Base-by-base conservation (phyloP, 805 yeast species). In the Cyberlindnera mississippiensis region DNA sequence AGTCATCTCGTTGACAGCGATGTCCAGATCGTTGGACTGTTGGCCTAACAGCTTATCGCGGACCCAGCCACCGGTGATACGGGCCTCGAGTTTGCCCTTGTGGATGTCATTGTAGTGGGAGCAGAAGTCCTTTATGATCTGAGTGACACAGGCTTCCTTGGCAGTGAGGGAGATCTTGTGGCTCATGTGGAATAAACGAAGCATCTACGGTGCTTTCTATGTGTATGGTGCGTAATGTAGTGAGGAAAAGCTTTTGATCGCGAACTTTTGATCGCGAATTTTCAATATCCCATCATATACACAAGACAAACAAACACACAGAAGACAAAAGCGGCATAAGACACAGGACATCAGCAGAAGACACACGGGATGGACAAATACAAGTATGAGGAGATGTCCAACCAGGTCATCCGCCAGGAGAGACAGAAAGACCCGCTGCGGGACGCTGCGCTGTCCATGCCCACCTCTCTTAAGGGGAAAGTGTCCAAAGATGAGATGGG, bases 51-150 rank as follows among this genome's bases (percentile, higher is more conserved):
- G 67, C 64, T 93, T 93, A 62, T 93, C 99, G 53, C 99, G 74
- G 3, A 93, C 99, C 99, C 99, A 91, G 0, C 99, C 99, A 28
- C 99, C 99, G 0, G 97, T 90, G 51, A 93, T 85, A 46, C 99
- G 63, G 12, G 85, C 69, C 33, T 73, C 81, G 9, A 82, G 59
- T n/a, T n/a, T n/a, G n/a, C n/a, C n/a, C n/a, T n/a, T 20, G 28
- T 17, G 26, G 28, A 11, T 33, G 15, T 6, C 14, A 32, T 44
- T 44, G 40, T 40, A 28, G 10, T 29, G 27, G 14, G 29, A 34
- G 54, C 49, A 53, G 71, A 68, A 76, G 28, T 66, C 69, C 15
- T 66, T 66, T 28, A 76, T 55, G 10, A 74, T 48, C 28, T 56
- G 48, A 28, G 67, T 55, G 48, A 76, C 71, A 35, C 64, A 62